Percentiles rank a stretch among this genome's conserved stretches.
Evolutionary conservation across 345 rosid genomes (phyloP).

Genomic region (Ricinus communis): DNA sequence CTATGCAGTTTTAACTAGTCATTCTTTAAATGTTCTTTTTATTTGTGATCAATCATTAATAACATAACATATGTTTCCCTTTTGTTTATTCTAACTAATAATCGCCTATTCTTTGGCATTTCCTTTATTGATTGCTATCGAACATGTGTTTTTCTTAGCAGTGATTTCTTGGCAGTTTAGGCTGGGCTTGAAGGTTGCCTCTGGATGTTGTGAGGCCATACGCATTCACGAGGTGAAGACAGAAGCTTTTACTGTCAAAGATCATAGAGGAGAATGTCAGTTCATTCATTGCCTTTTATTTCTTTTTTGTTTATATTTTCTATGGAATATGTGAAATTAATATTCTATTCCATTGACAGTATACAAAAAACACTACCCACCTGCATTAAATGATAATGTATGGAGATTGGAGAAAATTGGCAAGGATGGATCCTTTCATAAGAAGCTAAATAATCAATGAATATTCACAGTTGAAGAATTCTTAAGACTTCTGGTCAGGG

Average conservation of each 20-base stretch:
- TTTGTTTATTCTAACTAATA: neutral
- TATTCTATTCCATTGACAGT: constrained; percentile 43
- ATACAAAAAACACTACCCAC: constrained; percentile 99
- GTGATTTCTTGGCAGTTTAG: constrained; percentile 61
- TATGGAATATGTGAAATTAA: neutral
- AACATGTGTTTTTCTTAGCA: neutral
- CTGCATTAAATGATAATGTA: constrained; percentile 75
- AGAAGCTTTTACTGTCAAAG: constrained; percentile 93
- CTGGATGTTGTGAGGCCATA: constrained; percentile 75
- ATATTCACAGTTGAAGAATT: constrained; percentile 78
- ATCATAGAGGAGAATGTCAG: constrained; percentile 96
- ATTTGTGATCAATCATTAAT: too few species aligned
- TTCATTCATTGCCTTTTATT: constrained; percentile 4
- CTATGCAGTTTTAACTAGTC: neutral
- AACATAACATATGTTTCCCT: neutral
- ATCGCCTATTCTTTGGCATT: neutral
- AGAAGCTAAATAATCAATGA: constrained; percentile 50
- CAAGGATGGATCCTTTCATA: constrained; percentile 98
- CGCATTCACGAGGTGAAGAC: constrained; percentile 96
- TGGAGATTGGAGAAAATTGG: constrained; percentile 99
- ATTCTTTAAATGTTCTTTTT: neutral
- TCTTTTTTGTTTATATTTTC: neutral
- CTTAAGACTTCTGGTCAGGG: constrained; percentile 70
- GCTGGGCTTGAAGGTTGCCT: constrained; percentile 75
- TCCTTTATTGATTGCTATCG: neutral